Conservation (phyloP, 2,329 filamentous ascomycete species). For the Tolypocladium amazonense region DNA sequence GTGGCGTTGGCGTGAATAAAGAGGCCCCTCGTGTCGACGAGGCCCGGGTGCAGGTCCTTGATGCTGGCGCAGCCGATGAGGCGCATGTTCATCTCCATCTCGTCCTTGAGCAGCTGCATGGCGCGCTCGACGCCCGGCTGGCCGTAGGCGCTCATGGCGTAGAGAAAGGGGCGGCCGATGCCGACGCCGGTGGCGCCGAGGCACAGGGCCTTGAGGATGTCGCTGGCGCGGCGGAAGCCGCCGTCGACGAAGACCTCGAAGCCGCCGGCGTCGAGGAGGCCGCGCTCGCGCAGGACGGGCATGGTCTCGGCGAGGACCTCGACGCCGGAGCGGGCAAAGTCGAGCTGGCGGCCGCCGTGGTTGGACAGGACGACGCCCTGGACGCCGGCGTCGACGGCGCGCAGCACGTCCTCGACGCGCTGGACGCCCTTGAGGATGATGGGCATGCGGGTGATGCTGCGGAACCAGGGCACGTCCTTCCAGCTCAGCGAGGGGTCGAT, state of each 20-base stretch:
- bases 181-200: constrained; percentile 87
- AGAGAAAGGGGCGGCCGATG: constrained; percentile 89
- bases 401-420: constrained; percentile 86
- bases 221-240: constrained; percentile 78
- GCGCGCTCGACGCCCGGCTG: constrained; percentile 78
- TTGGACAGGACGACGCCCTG: constrained; percentile 91
- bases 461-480: constrained; percentile 92
- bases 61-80: constrained; percentile 71
- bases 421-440: constrained; percentile 96
- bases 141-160: constrained; percentile 91
- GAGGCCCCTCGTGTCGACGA: constrained; percentile 70
- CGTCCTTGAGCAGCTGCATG: constrained; percentile 86
- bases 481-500: constrained; percentile 92
- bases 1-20: constrained; percentile 37
- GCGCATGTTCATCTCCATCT: constrained; percentile 99
- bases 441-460: constrained; percentile 82
- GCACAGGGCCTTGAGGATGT: constrained; percentile 92
- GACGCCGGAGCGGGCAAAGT: constrained; percentile 79
- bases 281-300: constrained; percentile 67
- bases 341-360: constrained; percentile 89
- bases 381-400: constrained; percentile 70
- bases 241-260: constrained; percentile 90
- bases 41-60: constrained; percentile 65
- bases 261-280: constrained; percentile 45
- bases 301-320: constrained; percentile 91